phyloP scores from a whole-genome alignment of 805 yeast genomes.

The Yarrowia porcina region DNA sequence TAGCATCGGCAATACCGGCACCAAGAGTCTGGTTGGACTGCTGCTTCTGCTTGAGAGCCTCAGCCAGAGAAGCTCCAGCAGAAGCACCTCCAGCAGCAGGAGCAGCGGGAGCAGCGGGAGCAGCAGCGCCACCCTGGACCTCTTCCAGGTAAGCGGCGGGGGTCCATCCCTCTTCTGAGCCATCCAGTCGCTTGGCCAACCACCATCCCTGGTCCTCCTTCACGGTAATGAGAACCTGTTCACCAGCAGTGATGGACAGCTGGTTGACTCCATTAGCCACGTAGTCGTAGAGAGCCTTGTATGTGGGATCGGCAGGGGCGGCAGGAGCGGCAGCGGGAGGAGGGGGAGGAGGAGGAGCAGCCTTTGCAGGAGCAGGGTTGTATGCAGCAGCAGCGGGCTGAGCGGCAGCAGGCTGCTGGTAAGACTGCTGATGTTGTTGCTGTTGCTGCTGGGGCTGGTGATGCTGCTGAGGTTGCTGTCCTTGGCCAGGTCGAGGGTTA shows the following conservation, averaged over 20 bases:
- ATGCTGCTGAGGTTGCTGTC: constrained; percentile 28
- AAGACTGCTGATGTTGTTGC: constrained; percentile 25
- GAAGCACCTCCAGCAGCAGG: constrained; percentile 32
- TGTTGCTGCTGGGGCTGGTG: neutral
- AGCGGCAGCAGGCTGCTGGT: constrained; percentile 28
- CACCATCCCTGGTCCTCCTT: constrained; percentile 93
- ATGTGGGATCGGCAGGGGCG: constrained; percentile 63
- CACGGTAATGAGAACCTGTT: constrained; percentile 65
- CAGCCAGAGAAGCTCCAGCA: constrained; percentile 59
- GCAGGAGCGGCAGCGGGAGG: constrained; percentile 65
- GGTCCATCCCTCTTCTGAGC: constrained; percentile 89
- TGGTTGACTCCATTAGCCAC: constrained; percentile 84
- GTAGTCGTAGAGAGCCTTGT: constrained; percentile 81
- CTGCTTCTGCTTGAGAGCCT: constrained; percentile 62
- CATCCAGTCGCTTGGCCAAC: constrained; percentile 73
- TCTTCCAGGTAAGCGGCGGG: constrained; percentile 82
- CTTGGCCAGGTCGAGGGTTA: neutral
- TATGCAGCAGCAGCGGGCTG: constrained; percentile 31
- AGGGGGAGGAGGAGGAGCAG: constrained; percentile 29
- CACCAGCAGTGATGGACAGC: constrained; percentile 72
- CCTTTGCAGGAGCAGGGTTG: constrained; percentile 32
- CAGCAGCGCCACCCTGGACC: constrained; percentile 30
- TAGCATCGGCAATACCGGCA: constrained; percentile 85
- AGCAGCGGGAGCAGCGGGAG: constrained; percentile 34
- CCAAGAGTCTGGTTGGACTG: constrained; percentile 62